Base-by-base conservation (phyloP, 148 eudicot species). In the Camellia japonica region DNA sequence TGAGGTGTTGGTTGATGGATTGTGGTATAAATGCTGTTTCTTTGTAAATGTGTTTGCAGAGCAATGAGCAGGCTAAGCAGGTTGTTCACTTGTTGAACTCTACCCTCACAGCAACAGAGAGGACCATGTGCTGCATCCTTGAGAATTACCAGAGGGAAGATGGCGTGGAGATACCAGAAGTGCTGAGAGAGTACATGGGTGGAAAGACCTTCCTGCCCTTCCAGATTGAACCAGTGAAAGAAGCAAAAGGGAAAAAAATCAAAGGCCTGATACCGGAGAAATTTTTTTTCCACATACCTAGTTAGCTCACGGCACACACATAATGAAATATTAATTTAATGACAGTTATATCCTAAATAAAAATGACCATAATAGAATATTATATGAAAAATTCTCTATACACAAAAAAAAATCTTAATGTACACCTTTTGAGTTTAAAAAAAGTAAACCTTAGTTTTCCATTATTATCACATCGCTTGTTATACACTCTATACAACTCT, bases 71-170 rank as follows among this genome's bases (percentile, higher is more conserved):
- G 80, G 79, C 85, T 14, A 93, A 95, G 79, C 93, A 87, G 20
- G 93, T 92, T 20, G 94, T 92, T 49, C 97, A 95, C 83, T 56
- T 93, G 82, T 81, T 92, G 83, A 93, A 93, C 81, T 93, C 94
- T 46, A 93, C 98, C 5, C 95, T 95, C 58, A 91, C 97, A 54
- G 99, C 99, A 23, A 93, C 95, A 16, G 95, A 93, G 81, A 89
- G 97, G 82, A 95, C 97, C 15, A 72, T 95, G 59, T 95, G 99
- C 75, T 92, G 97, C 88, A 93, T 93, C 64, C 91, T 95, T 16
- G 97, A 95, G 82, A 95, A 89, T 78, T 85, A 90, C 80, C 97
- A 95, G 86, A 91, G 74, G 82, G 97, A 93, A 83, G 97, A 92
- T 6, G 97, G 98, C 5, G 94, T 93, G 42, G 97, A 89, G 61